Evolutionary conservation across 2,329 filamentous ascomycete genomes (phyloP), one percentile per base, ranked within the genome.

Genomic region (Pyricularia grisea): DNA sequence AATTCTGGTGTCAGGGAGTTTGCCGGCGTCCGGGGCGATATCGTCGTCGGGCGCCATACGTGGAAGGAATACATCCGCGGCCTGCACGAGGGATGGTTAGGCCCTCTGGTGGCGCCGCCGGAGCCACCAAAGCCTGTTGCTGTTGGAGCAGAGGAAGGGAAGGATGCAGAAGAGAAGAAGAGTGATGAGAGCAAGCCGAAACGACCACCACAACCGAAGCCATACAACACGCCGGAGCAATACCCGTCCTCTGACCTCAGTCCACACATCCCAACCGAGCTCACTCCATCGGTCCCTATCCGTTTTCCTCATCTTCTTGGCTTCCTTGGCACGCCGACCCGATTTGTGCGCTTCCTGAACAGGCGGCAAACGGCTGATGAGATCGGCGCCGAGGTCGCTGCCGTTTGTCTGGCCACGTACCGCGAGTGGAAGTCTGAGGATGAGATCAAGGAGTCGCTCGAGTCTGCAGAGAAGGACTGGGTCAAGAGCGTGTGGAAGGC

Each of bases 1-100:
- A 86, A 83, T 72, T 88, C 88, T 71, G 90, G 90, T 7, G 86
- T 94, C 11, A 83, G 82, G 30, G 88, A 92, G 42, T 94, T 90
- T 75, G 83, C 89, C 4, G 94, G 92, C 11, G 83, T 90, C 27
- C 86, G 86, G 71, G 95, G 95, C 64, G 94, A 98, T 76, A 84
- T 99, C 67, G 88, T 98, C 23, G 88, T 99, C 74, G 95, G 95
- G 14, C 84, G 94, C 69, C 92, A 97, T 77, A 90, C 94, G 11
- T 99, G 95, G 95, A 99, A 97, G 81, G 95, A 99, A 80, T 99
- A 98, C 78, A 83, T 98, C 28, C 86, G 94, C 70, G 95, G 95
- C 65, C 77, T 98, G 73, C 95, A 99, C 77, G 95, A 99, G 80
- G 95, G 95, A 69, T 99, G 95, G 94, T 81, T 99, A 28, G 94